Evolutionary conservation across 1,284 basidiomycete genomes (phyloP).

Genomic region (Austropuccinia psidii): DNA sequence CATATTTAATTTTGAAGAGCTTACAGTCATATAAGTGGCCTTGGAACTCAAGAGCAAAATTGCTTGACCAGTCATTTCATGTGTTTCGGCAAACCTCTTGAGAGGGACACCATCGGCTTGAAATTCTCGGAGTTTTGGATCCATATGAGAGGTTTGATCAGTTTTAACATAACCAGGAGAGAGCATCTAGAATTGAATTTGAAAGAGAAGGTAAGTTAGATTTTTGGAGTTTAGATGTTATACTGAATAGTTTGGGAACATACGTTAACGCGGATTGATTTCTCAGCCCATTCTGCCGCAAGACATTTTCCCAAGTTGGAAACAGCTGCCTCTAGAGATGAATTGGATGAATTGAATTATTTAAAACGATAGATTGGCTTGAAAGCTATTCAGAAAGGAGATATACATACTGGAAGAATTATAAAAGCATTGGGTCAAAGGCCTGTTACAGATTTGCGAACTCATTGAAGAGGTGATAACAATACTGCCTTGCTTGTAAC

Average conservation of each 20-base stretch:
- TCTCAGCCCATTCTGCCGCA: slow-evolving; percentile 46
- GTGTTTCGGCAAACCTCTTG: slow-evolving; percentile 46
- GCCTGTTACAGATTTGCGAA: slow-evolving; percentile 41
- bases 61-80: slow-evolving; percentile 46
- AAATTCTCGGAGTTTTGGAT: slow-evolving; percentile 45
- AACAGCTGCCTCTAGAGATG: slow-evolving; percentile 42
- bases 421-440: slow-evolving; percentile 32
- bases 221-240: slow-evolving; percentile 38
- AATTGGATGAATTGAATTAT: slow-evolving; percentile 23
- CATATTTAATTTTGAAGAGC: background rate
- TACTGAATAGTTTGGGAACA: slow-evolving; percentile 38
- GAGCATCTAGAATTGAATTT: slow-evolving; percentile 1
- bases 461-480: slow-evolving; percentile 47
- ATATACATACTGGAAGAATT: slow-evolving; percentile 20
- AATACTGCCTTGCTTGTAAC: slow-evolving; percentile 47
- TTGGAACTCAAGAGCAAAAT: slow-evolving; percentile 45
- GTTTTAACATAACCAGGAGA: slow-evolving; percentile 44
- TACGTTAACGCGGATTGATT: slow-evolving; percentile 47
- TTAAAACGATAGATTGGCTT: background rate
- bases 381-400: background rate
- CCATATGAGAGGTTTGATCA: slow-evolving; percentile 47
- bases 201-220: background rate
- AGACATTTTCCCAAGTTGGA: slow-evolving; percentile 48
- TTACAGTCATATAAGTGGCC: slow-evolving; percentile 37
- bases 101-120: slow-evolving; percentile 46